phyloP scores from a whole-genome alignment of 768 basidiomycete species.

The Mycena crocata region DNA sequence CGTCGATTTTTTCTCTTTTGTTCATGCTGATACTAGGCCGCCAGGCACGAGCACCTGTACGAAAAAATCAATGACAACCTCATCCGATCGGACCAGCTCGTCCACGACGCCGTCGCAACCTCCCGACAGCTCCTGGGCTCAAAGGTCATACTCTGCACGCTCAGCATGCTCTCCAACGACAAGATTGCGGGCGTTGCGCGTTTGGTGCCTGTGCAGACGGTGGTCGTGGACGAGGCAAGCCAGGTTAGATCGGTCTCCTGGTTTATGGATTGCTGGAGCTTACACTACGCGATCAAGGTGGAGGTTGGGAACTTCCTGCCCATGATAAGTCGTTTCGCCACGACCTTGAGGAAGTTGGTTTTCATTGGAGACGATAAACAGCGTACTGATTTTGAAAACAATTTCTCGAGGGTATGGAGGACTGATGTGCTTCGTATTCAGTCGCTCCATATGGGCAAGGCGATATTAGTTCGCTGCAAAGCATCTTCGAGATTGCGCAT shows the following conservation, averaged over 20 bases:
- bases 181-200: conserved; percentile 39
- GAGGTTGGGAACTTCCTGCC: conserved; percentile 56
- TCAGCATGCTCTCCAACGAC: conserved; percentile 68
- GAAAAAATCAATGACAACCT: conserved; percentile 56
- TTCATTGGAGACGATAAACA: conserved; percentile 65
- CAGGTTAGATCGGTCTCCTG: conserved; percentile 56
- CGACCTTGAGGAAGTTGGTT: conserved; percentile 53
- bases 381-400: conserved; percentile 1
- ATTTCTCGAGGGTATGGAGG: conserved; percentile 14
- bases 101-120: conserved; percentile 35
- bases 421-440: conserved; percentile 29
- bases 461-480: conserved; percentile 55
- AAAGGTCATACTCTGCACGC: conserved; percentile 73
- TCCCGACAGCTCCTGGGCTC: conserved; percentile 48
- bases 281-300: conserved; percentile 26
- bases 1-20: conserved; percentile 13
- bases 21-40: conserved; percentile 13
- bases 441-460: conserved; percentile 68
- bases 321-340: conserved; percentile 48
- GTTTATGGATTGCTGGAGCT: not conserved
- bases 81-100: conserved; percentile 56
- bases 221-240: conserved; percentile 67
- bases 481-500: conserved; percentile 65
- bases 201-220: conserved; percentile 50
- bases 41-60: conserved; percentile 83